Evolutionary conservation across 2,329 filamentous ascomycete genomes (phyloP), one percentile per base, ranked within the genome.

Genomic region (Arthrocladium fulminans): DNA sequence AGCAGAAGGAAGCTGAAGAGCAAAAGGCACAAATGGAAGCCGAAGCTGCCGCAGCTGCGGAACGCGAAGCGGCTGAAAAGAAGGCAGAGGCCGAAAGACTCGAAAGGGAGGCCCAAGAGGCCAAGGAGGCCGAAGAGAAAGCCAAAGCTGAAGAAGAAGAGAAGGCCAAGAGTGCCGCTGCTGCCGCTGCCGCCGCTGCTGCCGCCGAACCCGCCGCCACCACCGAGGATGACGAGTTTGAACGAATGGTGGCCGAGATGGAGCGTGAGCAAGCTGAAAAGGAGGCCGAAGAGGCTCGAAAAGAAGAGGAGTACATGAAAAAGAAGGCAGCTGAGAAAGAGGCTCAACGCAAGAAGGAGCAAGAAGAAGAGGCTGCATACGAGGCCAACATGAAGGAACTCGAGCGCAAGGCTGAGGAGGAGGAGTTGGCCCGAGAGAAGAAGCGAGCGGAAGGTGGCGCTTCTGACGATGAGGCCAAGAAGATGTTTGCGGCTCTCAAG

Each of bases 251-350:
- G 9, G 69, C 72, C 56, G 68, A 68, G 15, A 70, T 72, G 49
- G 69, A 72, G 57, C 65, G 65, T 34, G 71, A 73, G 52, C 53
- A 71, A 57, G 70, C 68, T 34, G 70, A 70, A 30, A 61, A 67
- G 24, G 71, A 73, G 52, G 69, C 68, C 29, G 68, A 70, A 57
- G 71, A 73, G 53, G 61, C 61, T 27, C 68, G 67, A 5, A 63
- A 61, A 3, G 71, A 73, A 52, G 67, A 65, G 39, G 67, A 65
- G 12, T 73, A 73, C 57, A 61, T 86, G 63, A 82, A 86, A 63
- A 84, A 86, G 67, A 89, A 88, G 67, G 79, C 86, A 60, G 83
- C 81, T n/a, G 81, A 88, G 63, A 86, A 86, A 65, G 70, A 71
- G 52, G 70, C 68, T 53, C 60, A 62, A 29, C 68, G 62, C 22